Base-by-base conservation (phyloP, 2,329 filamentous ascomycete species). In the Metarhizium album region DNA sequence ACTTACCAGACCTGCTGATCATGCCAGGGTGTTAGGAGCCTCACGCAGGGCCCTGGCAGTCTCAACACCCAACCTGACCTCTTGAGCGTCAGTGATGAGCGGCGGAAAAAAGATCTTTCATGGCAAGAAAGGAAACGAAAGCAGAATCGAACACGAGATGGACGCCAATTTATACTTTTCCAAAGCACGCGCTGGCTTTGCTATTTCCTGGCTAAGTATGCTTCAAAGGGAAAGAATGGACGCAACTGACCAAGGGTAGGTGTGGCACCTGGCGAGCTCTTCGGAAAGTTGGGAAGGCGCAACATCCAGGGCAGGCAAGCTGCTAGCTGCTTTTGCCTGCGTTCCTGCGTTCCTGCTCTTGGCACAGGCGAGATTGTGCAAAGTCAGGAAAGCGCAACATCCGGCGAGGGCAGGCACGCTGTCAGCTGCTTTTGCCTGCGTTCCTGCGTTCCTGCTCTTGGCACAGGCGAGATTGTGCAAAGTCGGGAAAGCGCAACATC, bases 221-320 rank as follows among this genome's bases (percentile, higher is more conserved):
- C 42, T 16, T 22, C 33, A 16, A 33, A 48, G 50, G 45, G 29
- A 45, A 53, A 53, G 46, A 53, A 55, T 54, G 4, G 31, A 42
- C 16, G 18, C 42, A 42, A 23, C 37, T 48, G n/a, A 48, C 37
- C 47, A 48, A 48, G 42, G 47, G 47, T 33, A 42, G 47, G 47
- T 22, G 42, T 22, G 16, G 38, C 45, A 27, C 37, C 13, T 22
- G 47, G 37, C 47, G n/a, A 48, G n/a, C 22, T 48, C 14, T 2
- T 48, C 47, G 9, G 37, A 42, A 48, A 48, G 47, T 35, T 42
- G 38, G 18, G 38, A 42, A 42, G 22, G 18, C 18, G 38, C 38
- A 42, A 18, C 35, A 37, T 37, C 35, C 8, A 14, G 16, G 35
- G 35, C 35, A 16, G 35, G 35, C 13, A 37, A 37, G 16, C 18